These are phyloP conservation scores for Selaginella tamariscina DNA, from an alignment of 75 land plant genomes.

Conservation along the genomic window DNA sequence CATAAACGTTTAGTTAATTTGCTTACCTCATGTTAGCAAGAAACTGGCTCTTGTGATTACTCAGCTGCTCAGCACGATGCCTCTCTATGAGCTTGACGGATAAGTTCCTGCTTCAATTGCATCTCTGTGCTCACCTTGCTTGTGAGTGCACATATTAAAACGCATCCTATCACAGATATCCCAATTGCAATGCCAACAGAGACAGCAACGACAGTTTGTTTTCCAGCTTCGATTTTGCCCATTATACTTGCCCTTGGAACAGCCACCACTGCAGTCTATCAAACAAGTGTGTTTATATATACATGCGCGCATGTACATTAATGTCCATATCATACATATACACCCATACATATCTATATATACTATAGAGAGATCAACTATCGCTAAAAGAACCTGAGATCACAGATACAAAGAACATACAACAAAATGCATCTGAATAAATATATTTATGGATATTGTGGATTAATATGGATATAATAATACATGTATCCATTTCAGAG, in stretches of 20 bases:
- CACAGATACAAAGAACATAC: too few relatives aligned
- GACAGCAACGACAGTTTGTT: slow-evolving; percentile 7
- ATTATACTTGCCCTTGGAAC: slow-evolving; percentile 4
- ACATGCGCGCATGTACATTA: too few relatives aligned
- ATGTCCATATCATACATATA: too few relatives aligned
- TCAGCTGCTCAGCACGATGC: not conserved
- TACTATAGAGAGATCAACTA: too few relatives aligned
- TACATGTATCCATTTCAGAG: too few relatives aligned
- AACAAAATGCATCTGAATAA: too few relatives aligned
- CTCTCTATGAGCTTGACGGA: not conserved
- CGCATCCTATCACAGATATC: not conserved
- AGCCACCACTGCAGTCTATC: slow-evolving; percentile 3
- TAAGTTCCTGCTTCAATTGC: slow-evolving; percentile 5
- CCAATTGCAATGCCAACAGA: slow-evolving; percentile 11
- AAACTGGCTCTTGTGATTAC: slow-evolving; percentile 9
- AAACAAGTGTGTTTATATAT: too few relatives aligned
- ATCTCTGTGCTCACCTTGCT: slow-evolving; percentile 10
- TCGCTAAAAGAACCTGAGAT: too few relatives aligned
- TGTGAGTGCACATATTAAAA: slow-evolving; percentile 9
- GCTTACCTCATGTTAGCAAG: slow-evolving; percentile 5
- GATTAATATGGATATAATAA: too few relatives aligned
- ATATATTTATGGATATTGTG: too few relatives aligned
- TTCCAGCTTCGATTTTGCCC: not conserved
- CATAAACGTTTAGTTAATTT: too few relatives aligned
- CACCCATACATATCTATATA: too few relatives aligned